Base-by-base conservation (phyloP, 2,329 filamentous ascomycete genomes). In the Botryosphaeria agaves region DNA sequence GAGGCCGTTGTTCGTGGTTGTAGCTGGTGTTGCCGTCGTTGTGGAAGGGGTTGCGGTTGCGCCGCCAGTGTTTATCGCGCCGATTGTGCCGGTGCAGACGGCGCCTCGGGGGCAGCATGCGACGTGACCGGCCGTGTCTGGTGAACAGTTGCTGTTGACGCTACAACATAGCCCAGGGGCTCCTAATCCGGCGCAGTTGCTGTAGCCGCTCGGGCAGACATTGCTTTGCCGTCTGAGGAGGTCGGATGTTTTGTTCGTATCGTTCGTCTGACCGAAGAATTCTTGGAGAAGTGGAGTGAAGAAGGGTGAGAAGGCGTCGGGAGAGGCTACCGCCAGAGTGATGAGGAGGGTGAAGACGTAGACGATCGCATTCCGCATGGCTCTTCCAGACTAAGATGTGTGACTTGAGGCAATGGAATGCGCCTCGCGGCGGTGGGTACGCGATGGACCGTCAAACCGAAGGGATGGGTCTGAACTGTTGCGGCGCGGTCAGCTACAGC, bases 51-150 rank as follows among this genome's bases (percentile, higher is more conserved):
- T n/a, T n/a, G n/a, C n/a, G n/a, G n/a, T n/a, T n/a, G n/a, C n/a
- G n/a, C n/a, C n/a, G n/a, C n/a, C n/a, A n/a, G n/a, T n/a, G n/a
- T n/a, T 44, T 17, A 47, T 37, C 12, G 44, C 44, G 6, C 37
- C 48, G 7, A 73, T 56, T 6, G 55, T 61, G 2, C 71, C 71
- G 0, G 69, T 73, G 42, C 71, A 76, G 17, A 53, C 61, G 9
- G 64, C 63, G 30, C 64, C 61, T 16, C 51, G 56, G 1, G 69
- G 69, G 49, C 71, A 76, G 55, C 71, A 76, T 15, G 69, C 71
- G 32, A 74, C 62, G 36, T 72, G 57, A 32, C 68, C 59, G 21
- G 59, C 64, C 24, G 51, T 49, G 47, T 76, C 71, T 30, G 60
- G 57, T 25, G 63, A 60, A 52, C 71, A 76, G 33, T 59, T 55